Base-by-base conservation (phyloP, 1,139 yeast species). In the Candida frijolesensis region DNA sequence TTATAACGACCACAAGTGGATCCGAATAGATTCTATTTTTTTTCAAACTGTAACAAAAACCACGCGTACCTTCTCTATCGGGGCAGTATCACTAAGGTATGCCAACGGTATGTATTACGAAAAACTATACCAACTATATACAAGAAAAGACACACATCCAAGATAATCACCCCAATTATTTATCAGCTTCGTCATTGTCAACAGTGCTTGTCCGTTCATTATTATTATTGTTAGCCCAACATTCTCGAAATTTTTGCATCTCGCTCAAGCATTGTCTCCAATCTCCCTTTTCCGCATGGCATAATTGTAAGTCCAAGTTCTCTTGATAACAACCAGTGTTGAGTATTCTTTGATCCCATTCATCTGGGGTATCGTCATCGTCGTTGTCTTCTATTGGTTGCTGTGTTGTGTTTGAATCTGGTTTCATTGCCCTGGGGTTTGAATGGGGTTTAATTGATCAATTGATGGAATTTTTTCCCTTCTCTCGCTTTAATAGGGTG, bases 211-310 rank as follows among this genome's bases (percentile, higher is more conserved):
- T 82, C 39, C 92, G 67, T 49, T 71, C 71, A 63, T 84, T 76
- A 61, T 87, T 87, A 52, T 78, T 74, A 63, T 83, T 76, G 15
- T 55, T 65, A 8, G 68, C 80, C 95, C 95, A 87, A 67, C 95
- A 87, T 58, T 79, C 74, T 47, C 80, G 75, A 62, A 87, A 86
- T 1, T 81, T 87, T 42, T 75, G 74, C 88, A 87, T 83, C 72
- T 87, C 92, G 30, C 72, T 68, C 2, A 79, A 58, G 58, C 96
- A 87, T 62, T 83, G 71, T 55, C 95, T 71, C 96, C 95, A 87
- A 64, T 87, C 95, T 3, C 86, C 85, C 0, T 83, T 85, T 56
- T 87, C 94, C 7, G 92, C 91, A 62, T 86, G 92, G 56, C 96
- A 87, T 30, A 87, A 66, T 57, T 84, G 90, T 27, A 87, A 68